Evolutionary conservation across 345 rosid genomes (phyloP).

Genomic region (Triadica sebifera): DNA sequence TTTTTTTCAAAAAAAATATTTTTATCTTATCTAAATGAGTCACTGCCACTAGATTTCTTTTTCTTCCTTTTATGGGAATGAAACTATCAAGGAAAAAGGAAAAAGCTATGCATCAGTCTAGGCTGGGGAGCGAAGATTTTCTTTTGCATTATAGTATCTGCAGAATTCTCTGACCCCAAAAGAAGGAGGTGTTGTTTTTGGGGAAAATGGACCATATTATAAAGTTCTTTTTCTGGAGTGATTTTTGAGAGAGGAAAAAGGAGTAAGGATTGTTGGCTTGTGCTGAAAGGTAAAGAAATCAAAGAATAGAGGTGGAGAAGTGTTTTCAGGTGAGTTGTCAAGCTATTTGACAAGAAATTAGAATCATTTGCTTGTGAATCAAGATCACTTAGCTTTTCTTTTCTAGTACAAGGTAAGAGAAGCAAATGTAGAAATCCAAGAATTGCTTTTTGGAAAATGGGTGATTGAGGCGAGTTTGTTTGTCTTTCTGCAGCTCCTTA

Average conservation of each 20-base stretch:
- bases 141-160: too few relatives aligned
- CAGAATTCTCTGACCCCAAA: too few relatives aligned
- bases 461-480: slow-evolving; percentile 5
- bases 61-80: slow-evolving; percentile 19
- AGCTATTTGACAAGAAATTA: slow-evolving; percentile 16
- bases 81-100: slow-evolving; percentile 4
- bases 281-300: slow-evolving; percentile 21
- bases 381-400: slow-evolving; percentile 13
- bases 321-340: slow-evolving; percentile 28
- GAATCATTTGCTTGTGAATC: slow-evolving; percentile 39
- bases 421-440: slow-evolving; percentile 27
- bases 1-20: neutral
- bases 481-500: slow-evolving; percentile 1
- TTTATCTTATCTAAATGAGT: slow-evolving; percentile 9
- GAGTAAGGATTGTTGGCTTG: slow-evolving; percentile 17
- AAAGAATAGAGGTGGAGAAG: slow-evolving; percentile 4
- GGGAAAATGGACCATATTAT: slow-evolving; percentile 5
- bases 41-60: slow-evolving; percentile 25
- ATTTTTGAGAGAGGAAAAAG: slow-evolving; percentile 14
- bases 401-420: neutral
- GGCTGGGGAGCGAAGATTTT: slow-evolving; percentile 21
- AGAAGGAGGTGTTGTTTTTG: too few relatives aligned
- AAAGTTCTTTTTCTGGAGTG: slow-evolving; percentile 7
- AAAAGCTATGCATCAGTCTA: slow-evolving; percentile 34
- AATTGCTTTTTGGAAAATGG: slow-evolving; percentile 35